Evolutionary conservation across 441 rosid species (phyloP).

Genomic region (Arabidopsis lyrata): DNA sequence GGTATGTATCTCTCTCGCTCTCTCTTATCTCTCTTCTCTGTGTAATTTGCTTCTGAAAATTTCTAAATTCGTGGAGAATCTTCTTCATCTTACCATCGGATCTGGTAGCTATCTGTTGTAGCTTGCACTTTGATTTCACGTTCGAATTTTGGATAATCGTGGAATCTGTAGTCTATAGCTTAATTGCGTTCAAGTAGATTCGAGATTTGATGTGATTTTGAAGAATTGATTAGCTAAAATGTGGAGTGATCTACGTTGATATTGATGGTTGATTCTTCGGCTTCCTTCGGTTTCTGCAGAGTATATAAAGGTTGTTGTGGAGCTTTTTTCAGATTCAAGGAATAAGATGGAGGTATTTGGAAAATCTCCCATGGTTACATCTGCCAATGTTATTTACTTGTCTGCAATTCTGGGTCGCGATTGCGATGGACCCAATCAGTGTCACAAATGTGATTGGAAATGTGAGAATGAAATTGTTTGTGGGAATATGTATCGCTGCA

Average conservation of each 20-base stretch:
- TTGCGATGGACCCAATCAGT: conserved; percentile 65
- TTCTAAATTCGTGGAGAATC: background rate
- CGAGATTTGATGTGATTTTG: conserved; percentile 23
- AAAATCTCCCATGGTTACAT: conserved; percentile 64
- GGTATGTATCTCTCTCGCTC: conserved; percentile 19
- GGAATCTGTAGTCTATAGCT: conserved; percentile 10
- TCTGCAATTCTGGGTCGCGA: conserved; percentile 86
- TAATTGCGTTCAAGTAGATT: conserved; percentile 17
- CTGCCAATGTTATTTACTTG: conserved; percentile 86
- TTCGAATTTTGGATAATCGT: background rate
- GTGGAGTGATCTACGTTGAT: conserved; percentile 35
- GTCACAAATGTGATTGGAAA: conserved; percentile 92
- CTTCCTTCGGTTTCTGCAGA: conserved; percentile 55
- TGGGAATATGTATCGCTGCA: conserved; percentile 92
- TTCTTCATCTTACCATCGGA: conserved; percentile 15
- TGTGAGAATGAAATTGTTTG: conserved; percentile 86
- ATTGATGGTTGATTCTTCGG: conserved; percentile 46
- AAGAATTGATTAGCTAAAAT: conserved; percentile 31
- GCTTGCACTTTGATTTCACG: conserved; percentile 9
- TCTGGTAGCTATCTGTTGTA: conserved; percentile 29
- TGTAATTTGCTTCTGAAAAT: conserved; percentile 17
- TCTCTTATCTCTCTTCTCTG: background rate
- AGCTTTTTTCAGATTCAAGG: conserved; percentile 31
- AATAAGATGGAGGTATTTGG: conserved; percentile 81
- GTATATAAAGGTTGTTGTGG: conserved; percentile 40